Evolutionary conservation across 192 early-diverging fungal species (phyloP).

Genomic region (Dimargaris xerosporica): DNA sequence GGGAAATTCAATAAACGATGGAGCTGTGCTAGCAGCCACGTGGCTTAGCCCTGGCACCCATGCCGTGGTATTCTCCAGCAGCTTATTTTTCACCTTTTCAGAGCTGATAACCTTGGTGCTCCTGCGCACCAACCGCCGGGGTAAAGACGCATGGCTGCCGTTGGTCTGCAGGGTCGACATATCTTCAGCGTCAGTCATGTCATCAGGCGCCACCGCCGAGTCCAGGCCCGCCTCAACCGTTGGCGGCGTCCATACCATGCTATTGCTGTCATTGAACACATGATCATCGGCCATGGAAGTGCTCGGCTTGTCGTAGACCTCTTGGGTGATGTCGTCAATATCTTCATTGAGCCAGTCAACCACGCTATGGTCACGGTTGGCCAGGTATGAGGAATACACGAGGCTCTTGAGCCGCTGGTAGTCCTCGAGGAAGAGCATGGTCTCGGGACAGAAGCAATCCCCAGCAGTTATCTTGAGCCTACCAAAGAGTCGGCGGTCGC

Average conservation of each 20-base stretch:
- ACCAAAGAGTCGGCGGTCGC: neutral
- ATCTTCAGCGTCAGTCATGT: no score
- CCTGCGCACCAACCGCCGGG: no score
- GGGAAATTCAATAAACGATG: constrained; percentile 10
- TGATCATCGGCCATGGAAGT: neutral
- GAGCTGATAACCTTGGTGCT: no score
- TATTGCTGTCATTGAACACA: neutral
- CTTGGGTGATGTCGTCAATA: neutral
- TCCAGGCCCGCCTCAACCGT: no score
- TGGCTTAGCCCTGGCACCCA: no score
- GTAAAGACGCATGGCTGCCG: neutral
- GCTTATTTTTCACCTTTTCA: no score
- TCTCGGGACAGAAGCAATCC: constrained; percentile 6
- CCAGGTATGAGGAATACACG: constrained; percentile 1
- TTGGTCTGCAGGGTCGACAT: neutral
- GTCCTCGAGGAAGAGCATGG: constrained; percentile 9
- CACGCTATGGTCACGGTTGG: neutral
- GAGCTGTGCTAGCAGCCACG: neutral
- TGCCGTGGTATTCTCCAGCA: no score
- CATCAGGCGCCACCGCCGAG: neutral
- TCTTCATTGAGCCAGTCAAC: neutral
- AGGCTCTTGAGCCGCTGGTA: constrained; percentile 10
- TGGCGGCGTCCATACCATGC: no score
- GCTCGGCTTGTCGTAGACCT: neutral
- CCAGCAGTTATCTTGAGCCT: constrained; percentile 2